These are phyloP conservation scores for Eucalyptus cloeziana DNA, from an alignment of 345 rosid genomes.

Conservation along the genomic window DNA sequence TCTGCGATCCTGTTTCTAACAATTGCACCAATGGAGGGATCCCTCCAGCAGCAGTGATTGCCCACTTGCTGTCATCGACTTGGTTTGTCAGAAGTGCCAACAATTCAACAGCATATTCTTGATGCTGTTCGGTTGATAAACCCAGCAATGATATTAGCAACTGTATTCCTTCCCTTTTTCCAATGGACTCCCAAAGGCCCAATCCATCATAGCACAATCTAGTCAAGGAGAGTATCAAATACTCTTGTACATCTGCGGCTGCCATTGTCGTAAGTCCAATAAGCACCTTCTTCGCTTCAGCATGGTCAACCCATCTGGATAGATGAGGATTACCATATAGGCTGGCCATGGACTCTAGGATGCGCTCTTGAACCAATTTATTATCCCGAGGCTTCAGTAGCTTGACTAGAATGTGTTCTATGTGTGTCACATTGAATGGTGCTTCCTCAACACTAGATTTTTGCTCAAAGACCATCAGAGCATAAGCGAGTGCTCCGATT, in stretches of 20 bases:
- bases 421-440: conserved; percentile 39
- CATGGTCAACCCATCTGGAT: conserved; percentile 34
- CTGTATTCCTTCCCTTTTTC: conserved; percentile 79
- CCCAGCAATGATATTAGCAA: conserved; percentile 73
- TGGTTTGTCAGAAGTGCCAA: conserved; percentile 59
- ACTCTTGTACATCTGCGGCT: conserved; percentile 48
- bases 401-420: conserved; percentile 47
- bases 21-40: conserved; percentile 90
- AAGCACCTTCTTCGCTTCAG: conserved; percentile 80
- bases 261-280: conserved; percentile 75
- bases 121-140: conserved; percentile 83
- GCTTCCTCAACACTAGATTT: conserved; percentile 34
- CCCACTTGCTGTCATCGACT: conserved; percentile 95
- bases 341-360: conserved; percentile 90
- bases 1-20: conserved; percentile 72
- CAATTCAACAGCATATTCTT: conserved; percentile 70
- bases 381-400: conserved; percentile 59
- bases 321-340: conserved; percentile 62
- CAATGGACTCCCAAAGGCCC: conserved; percentile 72
- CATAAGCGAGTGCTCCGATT: conserved; percentile 79
- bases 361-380: conserved; percentile 65
- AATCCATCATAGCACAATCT: conserved; percentile 38
- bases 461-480: conserved; percentile 53
- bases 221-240: conserved; percentile 48
- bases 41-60: conserved; percentile 93